Evolutionary conservation across 352 stramenopile genomes (phyloP).

Genomic region (Globisporangium echinulatum): DNA sequence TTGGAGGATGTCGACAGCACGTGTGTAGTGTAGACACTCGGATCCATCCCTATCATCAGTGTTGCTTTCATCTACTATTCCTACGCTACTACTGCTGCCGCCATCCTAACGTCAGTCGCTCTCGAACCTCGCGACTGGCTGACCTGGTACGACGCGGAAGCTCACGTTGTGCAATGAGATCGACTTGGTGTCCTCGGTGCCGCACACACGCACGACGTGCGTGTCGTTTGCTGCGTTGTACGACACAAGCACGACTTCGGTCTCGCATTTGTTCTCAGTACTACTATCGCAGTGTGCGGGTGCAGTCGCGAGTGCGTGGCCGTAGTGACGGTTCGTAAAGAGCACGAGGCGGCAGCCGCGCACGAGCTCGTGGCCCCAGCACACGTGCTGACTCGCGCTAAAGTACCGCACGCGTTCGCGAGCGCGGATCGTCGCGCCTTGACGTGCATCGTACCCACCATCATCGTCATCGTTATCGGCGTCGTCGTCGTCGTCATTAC

Average conservation of each 20-base stretch:
- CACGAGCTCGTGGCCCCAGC: slow-evolving; percentile 61
- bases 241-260: slow-evolving; percentile 38
- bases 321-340: slow-evolving; percentile 36
- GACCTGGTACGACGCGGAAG: slow-evolving; percentile 32
- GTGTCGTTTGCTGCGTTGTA: slow-evolving; percentile 37
- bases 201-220: slow-evolving; percentile 35
- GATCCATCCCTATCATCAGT: background rate
- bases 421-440: background rate
- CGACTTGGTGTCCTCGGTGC: slow-evolving; percentile 37
- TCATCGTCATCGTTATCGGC: slow-evolving; percentile 1
- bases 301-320: slow-evolving; percentile 25
- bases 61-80: background rate
- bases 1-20: too few species aligned
- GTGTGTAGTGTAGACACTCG: too few species aligned
- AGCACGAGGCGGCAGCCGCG: slow-evolving; percentile 36
- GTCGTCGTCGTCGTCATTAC: slow-evolving; percentile 11
- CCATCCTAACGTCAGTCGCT: background rate
- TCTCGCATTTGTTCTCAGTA: slow-evolving; percentile 28
- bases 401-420: slow-evolving; percentile 43
- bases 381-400: slow-evolving; percentile 51
- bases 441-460: background rate
- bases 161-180: slow-evolving; percentile 42
- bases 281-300: slow-evolving; percentile 29
- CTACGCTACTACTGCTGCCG: too few species aligned
- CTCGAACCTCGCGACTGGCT: slow-evolving; percentile 24